phyloP scores from a whole-genome alignment of 2,329 filamentous ascomycete species.

The Trichophyton verrucosum region DNA sequence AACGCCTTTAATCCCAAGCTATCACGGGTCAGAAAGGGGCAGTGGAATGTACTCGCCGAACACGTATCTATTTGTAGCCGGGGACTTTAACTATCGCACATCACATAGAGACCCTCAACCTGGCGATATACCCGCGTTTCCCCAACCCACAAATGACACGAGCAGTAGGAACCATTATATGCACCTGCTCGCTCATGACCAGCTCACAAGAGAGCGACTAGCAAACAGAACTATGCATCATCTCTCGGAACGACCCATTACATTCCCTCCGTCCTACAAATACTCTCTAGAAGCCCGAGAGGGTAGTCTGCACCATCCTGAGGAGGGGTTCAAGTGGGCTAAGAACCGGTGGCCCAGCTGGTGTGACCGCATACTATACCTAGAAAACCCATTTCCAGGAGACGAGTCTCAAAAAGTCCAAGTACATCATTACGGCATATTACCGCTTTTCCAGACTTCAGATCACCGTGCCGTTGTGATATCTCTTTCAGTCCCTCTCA shows the following conservation, averaged over 20 bases:
- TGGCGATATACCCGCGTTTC: conserved; percentile 47
- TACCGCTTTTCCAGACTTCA: conserved; percentile 68
- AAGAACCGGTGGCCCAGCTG: conserved; percentile 77
- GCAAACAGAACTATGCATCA: conserved; percentile 65
- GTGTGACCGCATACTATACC: conserved; percentile 82
- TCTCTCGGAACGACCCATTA: conserved; percentile 58
- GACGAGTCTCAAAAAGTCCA: conserved; percentile 33
- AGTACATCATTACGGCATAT: conserved; percentile 53
- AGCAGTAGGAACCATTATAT: conserved; percentile 50
- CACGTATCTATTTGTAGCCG: conserved; percentile 71
- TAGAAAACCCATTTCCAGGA: conserved; percentile 47
- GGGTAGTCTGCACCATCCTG: conserved; percentile 22
- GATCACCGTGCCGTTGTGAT: conserved; percentile 81
- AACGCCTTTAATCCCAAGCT: conserved; percentile 21
- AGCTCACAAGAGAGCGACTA: conserved; percentile 59
- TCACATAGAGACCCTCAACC: conserved; percentile 51
- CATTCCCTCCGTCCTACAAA: conserved; percentile 91
- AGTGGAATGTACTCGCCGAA: conserved; percentile 56
- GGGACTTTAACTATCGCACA: conserved; percentile 93
- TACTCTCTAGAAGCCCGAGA: conserved; percentile 44
- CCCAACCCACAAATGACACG: conserved; percentile 43
- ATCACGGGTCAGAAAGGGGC: conserved; percentile 21
- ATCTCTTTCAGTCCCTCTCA: conserved; percentile 44
- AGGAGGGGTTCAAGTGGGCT: conserved; percentile 56
- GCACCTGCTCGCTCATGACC: conserved; percentile 60